Percentiles rank a stretch among this genome's conserved stretches.
Conservation (phyloP, 2,329 filamentous ascomycete species). For the Escovopsis sp. region DNA sequence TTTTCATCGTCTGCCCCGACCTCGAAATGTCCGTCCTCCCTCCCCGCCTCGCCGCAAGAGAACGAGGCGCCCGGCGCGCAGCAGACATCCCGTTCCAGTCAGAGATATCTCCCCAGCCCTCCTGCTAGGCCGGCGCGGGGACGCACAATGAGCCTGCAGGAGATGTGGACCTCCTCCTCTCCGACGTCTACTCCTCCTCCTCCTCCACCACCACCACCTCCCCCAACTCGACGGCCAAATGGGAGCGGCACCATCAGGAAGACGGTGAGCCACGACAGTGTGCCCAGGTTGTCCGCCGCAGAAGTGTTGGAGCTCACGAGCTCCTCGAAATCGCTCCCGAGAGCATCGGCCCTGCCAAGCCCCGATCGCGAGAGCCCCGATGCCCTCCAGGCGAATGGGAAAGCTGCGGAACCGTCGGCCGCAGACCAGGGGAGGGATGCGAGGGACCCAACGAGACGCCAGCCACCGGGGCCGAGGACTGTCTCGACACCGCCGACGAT, state of each 20-base stretch:
- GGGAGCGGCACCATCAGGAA: conserved; percentile 17
- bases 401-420: conserved; percentile 11
- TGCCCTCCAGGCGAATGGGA: conserved; percentile 12
- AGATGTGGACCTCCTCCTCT: too few relatives aligned
- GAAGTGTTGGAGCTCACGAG: conserved; percentile 44
- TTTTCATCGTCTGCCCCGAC: conserved; percentile 3
- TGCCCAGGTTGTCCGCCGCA: conserved; percentile 40
- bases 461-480: conserved; percentile 24
- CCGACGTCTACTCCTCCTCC: too few relatives aligned
- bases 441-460: conserved; percentile 16
- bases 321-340: conserved; percentile 42
- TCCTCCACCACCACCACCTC: too few relatives aligned
- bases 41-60: not conserved
- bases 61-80: not conserved
- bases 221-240: conserved; percentile 2
- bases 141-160: not conserved
- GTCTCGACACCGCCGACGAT: conserved; percentile 38
- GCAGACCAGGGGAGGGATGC: conserved; percentile 5
- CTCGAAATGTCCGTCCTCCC: conserved; percentile 1
- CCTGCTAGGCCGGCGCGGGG: not conserved
- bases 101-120: too few relatives aligned
- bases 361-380: conserved; percentile 21
- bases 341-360: conserved; percentile 26
- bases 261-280: conserved; percentile 24
- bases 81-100: too few relatives aligned